These are phyloP conservation scores for Pichia sp. DNA, from an alignment of 1,139 yeast species.

Conservation along the genomic window DNA sequence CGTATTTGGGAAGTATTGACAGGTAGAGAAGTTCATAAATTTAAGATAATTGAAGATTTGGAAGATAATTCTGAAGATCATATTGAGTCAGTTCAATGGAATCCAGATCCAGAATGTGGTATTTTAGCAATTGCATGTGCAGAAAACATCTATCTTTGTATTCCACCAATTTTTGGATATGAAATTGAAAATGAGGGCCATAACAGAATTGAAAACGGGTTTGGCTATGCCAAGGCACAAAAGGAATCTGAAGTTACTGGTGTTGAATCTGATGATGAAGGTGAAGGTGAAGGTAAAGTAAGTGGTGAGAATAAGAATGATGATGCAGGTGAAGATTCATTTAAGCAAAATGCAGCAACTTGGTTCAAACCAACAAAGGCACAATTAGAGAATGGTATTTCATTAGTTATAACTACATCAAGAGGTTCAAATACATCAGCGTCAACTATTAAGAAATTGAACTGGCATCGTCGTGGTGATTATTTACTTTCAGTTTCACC, in stretches of 20 bases:
- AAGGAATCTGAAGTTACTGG: slow-evolving; percentile 43
- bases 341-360: slow-evolving; percentile 55
- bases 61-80: slow-evolving; percentile 59
- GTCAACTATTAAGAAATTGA: slow-evolving; percentile 68
- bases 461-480: slow-evolving; percentile 98
- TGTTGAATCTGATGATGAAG: slow-evolving; percentile 35
- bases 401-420: slow-evolving; percentile 62
- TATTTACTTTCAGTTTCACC: slow-evolving; percentile 93
- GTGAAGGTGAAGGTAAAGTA: slow-evolving; percentile 13
- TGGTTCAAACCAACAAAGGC: slow-evolving; percentile 79
- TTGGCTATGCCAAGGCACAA: slow-evolving; percentile 81
- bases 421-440: slow-evolving; percentile 51
- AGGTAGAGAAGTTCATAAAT: slow-evolving; percentile 83
- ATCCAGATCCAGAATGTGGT: slow-evolving; percentile 69
- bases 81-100: slow-evolving; percentile 84
- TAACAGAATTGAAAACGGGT: slow-evolving; percentile 78
- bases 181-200: slow-evolving; percentile 80
- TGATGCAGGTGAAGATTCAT: slow-evolving; percentile 25
- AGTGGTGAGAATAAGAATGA: slow-evolving; percentile 34
- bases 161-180: slow-evolving; percentile 88
- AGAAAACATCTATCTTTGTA: slow-evolving; percentile 66
- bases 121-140: slow-evolving; percentile 82
- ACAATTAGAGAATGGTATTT: slow-evolving; percentile 60
- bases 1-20: slow-evolving; percentile 93
- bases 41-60: slow-evolving; percentile 43